Base-by-base conservation (phyloP, 768 basidiomycete genomes). In the Auriculariales sp. region DNA sequence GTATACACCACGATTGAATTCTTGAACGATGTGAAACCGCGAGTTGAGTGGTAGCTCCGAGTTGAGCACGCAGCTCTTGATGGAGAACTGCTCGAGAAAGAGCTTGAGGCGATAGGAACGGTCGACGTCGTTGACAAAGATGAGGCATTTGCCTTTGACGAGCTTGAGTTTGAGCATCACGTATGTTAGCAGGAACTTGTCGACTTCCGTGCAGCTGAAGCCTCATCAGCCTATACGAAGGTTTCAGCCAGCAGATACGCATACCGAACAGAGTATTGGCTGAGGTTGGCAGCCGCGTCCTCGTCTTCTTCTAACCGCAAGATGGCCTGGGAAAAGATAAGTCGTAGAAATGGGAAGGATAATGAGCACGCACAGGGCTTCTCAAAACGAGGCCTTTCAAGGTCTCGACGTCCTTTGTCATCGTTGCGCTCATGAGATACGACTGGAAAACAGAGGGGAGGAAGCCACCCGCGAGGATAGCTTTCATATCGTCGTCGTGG, bases 1-100 rank as follows among this genome's bases (percentile, higher is more conserved):
- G 58, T 97, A 98, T 6, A 95, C 89, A 2, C 95, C 95, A 57
- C 89, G 87, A 65, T 99, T 99, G 61, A 99, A 99, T 64, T 97
- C 95, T 58, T 99, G 93, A 1, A 99, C 95, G 2, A 84, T 83
- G 59, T 99, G 95, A 59, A 92, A 95, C 83, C 94, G 78, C 17
- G 93, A 95, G 61, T 95, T 97, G 49, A 98, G 67, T 0, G 95
- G 95, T 28, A 99, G 67, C 65, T 98, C 95, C 12, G 90, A 88
- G 60, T 99, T 97, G 24, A 99, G 73, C 1, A 99, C 93, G 56
- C 94, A 97, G 55, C 83, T 83, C 65, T 91, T 91, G 62, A 98
- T 87, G 0, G 88, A 92, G 58, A 97, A 98, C 64, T 97, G 92
- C 58, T 98, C 95, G 34, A 99, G 70, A 67, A 98, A 99, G n/a